A percentile compares a stretch with the other conserved stretches of the same genome.
phyloP scores from a whole-genome alignment of 345 rosid genomes.

The thale cress (Arabidopsis thaliana) region DNA sequence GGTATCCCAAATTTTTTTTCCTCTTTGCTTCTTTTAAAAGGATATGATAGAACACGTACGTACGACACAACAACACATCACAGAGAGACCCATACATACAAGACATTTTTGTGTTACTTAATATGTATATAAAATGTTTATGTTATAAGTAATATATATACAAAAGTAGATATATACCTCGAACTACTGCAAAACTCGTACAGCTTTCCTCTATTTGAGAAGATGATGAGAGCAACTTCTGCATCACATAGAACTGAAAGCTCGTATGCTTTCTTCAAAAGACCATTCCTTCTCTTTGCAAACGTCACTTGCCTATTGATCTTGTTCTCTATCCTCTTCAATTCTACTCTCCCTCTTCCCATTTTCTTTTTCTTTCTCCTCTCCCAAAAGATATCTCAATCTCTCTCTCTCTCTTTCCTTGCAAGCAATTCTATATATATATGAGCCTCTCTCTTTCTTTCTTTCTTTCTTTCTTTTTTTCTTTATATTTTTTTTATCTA shows the following conservation, averaged over 20 bases:
- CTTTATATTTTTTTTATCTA: constrained; percentile 4
- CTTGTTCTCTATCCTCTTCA: constrained; percentile 99
- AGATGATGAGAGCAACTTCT: constrained; percentile 99
- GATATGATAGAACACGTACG: constrained; percentile 41
- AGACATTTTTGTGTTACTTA: constrained; percentile 10
- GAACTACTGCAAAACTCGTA: constrained; percentile 99
- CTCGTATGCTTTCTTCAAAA: constrained; percentile 99
- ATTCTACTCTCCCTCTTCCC: constrained; percentile 99
- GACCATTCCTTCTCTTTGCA: constrained; percentile 98
- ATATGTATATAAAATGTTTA: not conserved
- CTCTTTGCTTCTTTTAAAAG: constrained; percentile 20
- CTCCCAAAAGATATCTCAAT: not conserved
- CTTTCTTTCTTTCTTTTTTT: not conserved
- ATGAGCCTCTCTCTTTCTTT: not conserved
- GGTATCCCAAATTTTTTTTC: constrained; percentile 2
- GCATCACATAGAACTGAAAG: constrained; percentile 98
- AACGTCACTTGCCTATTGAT: constrained; percentile 99
- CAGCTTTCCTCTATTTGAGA: constrained; percentile 98
- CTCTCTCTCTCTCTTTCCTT: constrained; percentile 1
- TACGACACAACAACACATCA: constrained; percentile 44
- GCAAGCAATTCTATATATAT: constrained; percentile 27
- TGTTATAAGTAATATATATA: not conserved
- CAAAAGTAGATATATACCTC: constrained; percentile 52
- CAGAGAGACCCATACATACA: constrained; percentile 34
- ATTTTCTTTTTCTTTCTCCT: constrained; percentile 39